Conservation (phyloP, 805 yeast genomes). For the Blastobotrys chiropterorum region DNA sequence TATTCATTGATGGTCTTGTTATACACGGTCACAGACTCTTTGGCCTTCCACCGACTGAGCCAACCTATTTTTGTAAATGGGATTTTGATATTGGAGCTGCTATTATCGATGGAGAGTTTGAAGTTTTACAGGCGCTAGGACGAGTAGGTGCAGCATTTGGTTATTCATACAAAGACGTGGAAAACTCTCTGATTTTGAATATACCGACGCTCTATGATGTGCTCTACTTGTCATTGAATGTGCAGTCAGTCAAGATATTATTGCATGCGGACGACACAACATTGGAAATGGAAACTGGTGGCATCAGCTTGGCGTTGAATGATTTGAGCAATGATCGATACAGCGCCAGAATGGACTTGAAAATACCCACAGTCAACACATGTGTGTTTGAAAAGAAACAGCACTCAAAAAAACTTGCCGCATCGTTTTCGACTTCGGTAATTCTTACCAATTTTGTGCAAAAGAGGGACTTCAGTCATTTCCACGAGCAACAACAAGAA, state of each 20-base stretch:
- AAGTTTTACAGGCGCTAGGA: slow-evolving; percentile 30
- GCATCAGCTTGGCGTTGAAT: slow-evolving; percentile 40
- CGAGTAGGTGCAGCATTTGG: slow-evolving; percentile 42
- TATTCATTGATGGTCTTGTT: slow-evolving; percentile 51
- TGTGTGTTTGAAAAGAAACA: neutral
- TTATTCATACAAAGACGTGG: slow-evolving; percentile 65
- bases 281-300: slow-evolving; percentile 24
- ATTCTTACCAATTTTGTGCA: slow-evolving; percentile 54
- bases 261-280: slow-evolving; percentile 32
- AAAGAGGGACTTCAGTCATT: slow-evolving; percentile 41
- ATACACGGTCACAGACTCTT: slow-evolving; percentile 89
- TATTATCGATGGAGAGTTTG: slow-evolving; percentile 44
- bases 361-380: slow-evolving; percentile 35
- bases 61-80: slow-evolving; percentile 90
- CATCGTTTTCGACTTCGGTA: slow-evolving; percentile 52
- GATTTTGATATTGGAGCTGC: slow-evolving; percentile 65
- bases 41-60: slow-evolving; percentile 85
- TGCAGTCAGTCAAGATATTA: slow-evolving; percentile 42
- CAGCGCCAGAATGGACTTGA: slow-evolving; percentile 46
- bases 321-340: slow-evolving; percentile 69
- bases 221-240: slow-evolving; percentile 51
- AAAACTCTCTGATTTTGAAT: slow-evolving; percentile 60
- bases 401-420: slow-evolving; percentile 21
- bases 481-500: slow-evolving; percentile 49
- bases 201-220: slow-evolving; percentile 61